Evolutionary conservation across 345 rosid species (phyloP), one percentile per base, ranked within the genome.

Genomic region (Stellera chamaejasme): DNA sequence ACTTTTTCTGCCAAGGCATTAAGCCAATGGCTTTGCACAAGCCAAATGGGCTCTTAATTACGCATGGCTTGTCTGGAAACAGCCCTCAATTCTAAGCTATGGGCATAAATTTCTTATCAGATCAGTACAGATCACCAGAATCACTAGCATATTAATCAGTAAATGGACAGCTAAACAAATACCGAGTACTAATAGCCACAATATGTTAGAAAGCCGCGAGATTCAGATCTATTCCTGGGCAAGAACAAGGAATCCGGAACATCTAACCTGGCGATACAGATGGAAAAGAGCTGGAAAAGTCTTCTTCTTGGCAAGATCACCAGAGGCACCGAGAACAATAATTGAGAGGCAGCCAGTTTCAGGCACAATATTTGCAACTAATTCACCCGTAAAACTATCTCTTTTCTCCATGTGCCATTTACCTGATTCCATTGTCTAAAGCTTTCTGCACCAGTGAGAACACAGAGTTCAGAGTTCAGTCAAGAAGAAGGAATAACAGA

Each of bases 291-390:
- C 97, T 14, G 97, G 96, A 64, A 90, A 90, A 63, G 97, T 90
- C 78, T 90, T 90, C 79, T 90, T 90, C 83, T 87, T 90, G 60
- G 97, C 97, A 55, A 90, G 94, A 82, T 90, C 97, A 72, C 97
- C 96, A 65, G 96, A 87, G 61, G 97, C 97, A 69, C 97, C 97
- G 28, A 90, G 88, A 58, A 90, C 96, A 27, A 87, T 59, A 64
- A 90, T 77, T 9, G 97, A 87, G 59, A 93, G 92, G 72, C 95
- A 80, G 19, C 99, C 97, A 47, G 81, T 75, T 78, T 89, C 99
- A 2, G 69, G 56, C 56, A 60, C 79, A 64, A 43, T 45, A 36
- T 72, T 70, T 15, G 39, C 42, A 47, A 74, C 49, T 11, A 79
- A 71, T 0, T 84, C 81, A 43, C 48, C 71, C 56, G 63, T 69